Evolutionary conservation across 2,329 filamentous ascomycete species (phyloP).

Genomic region (Metarhizium anisopliae): DNA sequence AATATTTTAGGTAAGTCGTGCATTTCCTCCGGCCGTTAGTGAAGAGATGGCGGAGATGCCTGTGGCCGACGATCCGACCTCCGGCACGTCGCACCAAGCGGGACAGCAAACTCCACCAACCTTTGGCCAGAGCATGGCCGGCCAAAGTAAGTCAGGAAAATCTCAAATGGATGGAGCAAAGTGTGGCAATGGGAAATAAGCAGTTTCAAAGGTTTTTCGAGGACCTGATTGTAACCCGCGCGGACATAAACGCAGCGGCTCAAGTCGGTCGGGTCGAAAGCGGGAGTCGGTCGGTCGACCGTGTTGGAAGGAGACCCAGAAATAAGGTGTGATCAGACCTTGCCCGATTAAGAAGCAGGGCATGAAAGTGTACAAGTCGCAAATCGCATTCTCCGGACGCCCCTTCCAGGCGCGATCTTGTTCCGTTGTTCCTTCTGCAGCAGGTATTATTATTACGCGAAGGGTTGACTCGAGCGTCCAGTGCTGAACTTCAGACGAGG

Average conservation of each 20-base stretch:
- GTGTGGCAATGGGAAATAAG: no score
- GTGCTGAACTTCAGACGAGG: background rate
- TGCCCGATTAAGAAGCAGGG: background rate
- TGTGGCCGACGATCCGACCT: background rate
- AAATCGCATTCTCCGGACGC: no score
- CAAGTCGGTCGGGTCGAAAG: background rate
- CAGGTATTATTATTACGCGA: background rate
- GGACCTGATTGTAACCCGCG: no score
- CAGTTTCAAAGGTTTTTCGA: no score
- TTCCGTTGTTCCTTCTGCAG: background rate
- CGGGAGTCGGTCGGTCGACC: constrained; percentile 1
- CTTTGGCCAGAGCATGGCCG: no score
- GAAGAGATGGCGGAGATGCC: background rate
- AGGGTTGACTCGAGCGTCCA: background rate
- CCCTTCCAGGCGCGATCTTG: no score
- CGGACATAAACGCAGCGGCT: no score
- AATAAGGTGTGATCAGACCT: background rate
- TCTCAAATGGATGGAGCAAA: no score
- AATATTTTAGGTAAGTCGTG: no score
- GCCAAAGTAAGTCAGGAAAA: no score
- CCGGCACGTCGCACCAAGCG: background rate
- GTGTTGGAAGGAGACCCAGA: background rate
- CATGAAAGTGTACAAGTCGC: background rate
- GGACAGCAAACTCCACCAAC: background rate
- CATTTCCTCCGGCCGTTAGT: background rate